These are phyloP conservation scores for Batkoa obscura DNA, from an alignment of 371 early-diverging fungal genomes.

Conservation along the genomic window DNA sequence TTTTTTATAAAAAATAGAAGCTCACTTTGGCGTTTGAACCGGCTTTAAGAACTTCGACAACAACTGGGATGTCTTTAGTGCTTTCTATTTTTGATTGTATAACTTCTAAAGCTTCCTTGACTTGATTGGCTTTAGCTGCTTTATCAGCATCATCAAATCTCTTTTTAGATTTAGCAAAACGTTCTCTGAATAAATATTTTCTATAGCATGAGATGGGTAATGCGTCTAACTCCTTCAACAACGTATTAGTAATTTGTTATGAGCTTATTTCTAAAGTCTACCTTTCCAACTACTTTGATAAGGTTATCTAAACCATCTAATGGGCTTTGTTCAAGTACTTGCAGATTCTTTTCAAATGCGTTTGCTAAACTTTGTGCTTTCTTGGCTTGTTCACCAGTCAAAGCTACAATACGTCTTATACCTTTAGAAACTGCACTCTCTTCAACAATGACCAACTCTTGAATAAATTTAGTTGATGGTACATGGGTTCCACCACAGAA, in stretches of 20 bases:
- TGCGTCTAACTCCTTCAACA: conserved; percentile 40
- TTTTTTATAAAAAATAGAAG: too few relatives aligned
- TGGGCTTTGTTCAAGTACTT: conserved; percentile 26
- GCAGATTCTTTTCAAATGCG: conserved; percentile 37
- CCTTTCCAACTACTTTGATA: conserved; percentile 55
- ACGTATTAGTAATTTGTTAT: neutral
- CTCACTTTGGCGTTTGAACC: conserved; percentile 40
- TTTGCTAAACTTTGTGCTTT: conserved; percentile 44
- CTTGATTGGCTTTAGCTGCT: conserved; percentile 61
- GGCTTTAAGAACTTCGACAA: conserved; percentile 40
- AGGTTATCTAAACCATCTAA: conserved; percentile 51
- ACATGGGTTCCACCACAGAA: conserved; percentile 99
- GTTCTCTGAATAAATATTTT: conserved; percentile 55
- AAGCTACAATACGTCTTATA: conserved; percentile 91
- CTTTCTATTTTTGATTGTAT: conserved; percentile 59
- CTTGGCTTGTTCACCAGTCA: conserved; percentile 84
- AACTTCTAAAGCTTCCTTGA: conserved; percentile 51
- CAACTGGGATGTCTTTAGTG: conserved; percentile 33
- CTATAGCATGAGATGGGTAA: conserved; percentile 58
- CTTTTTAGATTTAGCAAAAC: conserved; percentile 53
- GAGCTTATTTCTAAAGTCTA: neutral
- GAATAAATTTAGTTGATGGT: conserved; percentile 77
- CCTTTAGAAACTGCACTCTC: conserved; percentile 95
- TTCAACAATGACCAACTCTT: conserved; percentile 71
- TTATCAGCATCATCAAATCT: conserved; percentile 75